Conservation (phyloP, 805 yeast species). For the Ogataea wickerhamii region DNA sequence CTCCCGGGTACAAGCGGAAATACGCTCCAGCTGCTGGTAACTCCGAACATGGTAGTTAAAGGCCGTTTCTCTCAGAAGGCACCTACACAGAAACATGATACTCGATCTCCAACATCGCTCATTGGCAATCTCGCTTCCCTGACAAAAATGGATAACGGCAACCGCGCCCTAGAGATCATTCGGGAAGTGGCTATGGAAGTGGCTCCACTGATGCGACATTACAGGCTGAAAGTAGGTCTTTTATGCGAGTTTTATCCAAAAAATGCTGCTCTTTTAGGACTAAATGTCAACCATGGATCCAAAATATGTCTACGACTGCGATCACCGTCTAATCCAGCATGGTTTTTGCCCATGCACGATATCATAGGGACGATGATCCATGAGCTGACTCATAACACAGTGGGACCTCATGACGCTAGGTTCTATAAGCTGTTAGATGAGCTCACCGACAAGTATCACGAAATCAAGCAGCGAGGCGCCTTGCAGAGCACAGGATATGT, state of each 20-base stretch:
- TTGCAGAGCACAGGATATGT: conserved; percentile 45
- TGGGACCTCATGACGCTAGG: conserved; percentile 74
- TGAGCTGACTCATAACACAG: conserved; percentile 76
- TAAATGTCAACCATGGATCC: conserved; percentile 76
- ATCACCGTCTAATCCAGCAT: conserved; percentile 44
- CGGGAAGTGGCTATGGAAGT: conserved; percentile 68
- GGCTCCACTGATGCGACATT: conserved; percentile 73
- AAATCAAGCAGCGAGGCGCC: conserved; percentile 41
- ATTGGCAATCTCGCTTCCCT: conserved; percentile 42
- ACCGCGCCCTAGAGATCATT: conserved; percentile 54
- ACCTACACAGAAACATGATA: conserved; percentile 11
- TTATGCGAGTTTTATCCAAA: conserved; percentile 83
- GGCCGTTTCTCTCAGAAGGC: conserved; percentile 17
- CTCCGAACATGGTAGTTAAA: conserved; percentile 27
- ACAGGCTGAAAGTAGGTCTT: conserved; percentile 60
- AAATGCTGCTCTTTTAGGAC: conserved; percentile 60
- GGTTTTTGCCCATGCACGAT: conserved; percentile 61
- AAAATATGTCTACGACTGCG: conserved; percentile 72
- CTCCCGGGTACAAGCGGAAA: too few relatives aligned
- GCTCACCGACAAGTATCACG: conserved; percentile 48
- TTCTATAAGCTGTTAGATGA: conserved; percentile 68
- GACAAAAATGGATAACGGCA: conserved; percentile 40
- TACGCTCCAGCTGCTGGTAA: too few relatives aligned
- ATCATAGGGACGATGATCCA: conserved; percentile 83
- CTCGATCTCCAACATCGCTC: conserved; percentile 32